Conservation (phyloP, 2,329 filamentous ascomycete species). For the Trichoderma sp. region DNA sequence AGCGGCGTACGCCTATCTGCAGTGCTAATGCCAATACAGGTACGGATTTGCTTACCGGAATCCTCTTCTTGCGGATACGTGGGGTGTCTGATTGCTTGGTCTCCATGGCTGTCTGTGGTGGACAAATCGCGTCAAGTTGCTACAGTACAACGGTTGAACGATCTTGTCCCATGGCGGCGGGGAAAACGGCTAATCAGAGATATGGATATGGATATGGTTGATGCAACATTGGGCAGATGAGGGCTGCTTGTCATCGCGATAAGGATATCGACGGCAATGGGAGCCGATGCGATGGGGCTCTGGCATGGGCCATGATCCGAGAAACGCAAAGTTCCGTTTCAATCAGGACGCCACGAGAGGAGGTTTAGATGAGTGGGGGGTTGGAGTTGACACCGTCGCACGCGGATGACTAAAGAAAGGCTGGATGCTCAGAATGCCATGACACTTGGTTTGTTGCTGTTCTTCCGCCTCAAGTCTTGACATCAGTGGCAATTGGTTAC, state of each 20-base stretch:
- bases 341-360: not conserved
- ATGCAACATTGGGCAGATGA: slow-evolving; percentile 5
- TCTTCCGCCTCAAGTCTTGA: not conserved
- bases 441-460: not conserved
- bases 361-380: slow-evolving; percentile 1
- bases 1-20: not conserved
- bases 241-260: not conserved
- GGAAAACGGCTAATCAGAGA: not conserved
- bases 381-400: not conserved
- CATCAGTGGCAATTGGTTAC: not conserved
- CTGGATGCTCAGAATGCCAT: too few species aligned
- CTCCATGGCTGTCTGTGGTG: not conserved
- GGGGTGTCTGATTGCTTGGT: not conserved
- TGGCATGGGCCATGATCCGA: not conserved
- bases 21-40: not conserved
- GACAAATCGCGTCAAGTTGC: not conserved
- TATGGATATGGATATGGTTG: not conserved
- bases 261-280: not conserved
- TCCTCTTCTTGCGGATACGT: slow-evolving; percentile 25
- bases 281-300: not conserved
- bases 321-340: not conserved
- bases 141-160: not conserved
- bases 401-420: slow-evolving; percentile 1
- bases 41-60: slow-evolving; percentile 22
- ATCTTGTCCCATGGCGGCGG: not conserved